Conservation (phyloP, 2,329 filamentous ascomycete species). For the Scolecobasidium constrictum region DNA sequence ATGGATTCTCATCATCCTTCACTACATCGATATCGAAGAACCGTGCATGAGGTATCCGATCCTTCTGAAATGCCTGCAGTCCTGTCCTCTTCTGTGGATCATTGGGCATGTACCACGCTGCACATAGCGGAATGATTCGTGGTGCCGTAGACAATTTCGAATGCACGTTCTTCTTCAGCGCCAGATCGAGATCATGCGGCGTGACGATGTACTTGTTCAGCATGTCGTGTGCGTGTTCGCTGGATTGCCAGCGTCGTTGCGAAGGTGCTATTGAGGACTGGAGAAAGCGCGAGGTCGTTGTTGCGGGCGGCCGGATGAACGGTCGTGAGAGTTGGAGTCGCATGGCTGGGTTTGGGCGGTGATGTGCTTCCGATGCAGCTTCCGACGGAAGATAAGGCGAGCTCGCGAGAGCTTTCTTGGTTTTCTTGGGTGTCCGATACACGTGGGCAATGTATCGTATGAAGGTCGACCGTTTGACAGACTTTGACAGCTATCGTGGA, state of each 20-base stretch:
- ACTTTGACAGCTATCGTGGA: too few relatives aligned
- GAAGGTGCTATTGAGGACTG: not conserved
- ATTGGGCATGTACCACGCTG: constrained; percentile 93
- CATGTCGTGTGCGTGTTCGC: constrained; percentile 16
- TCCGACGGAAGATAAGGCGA: too few relatives aligned
- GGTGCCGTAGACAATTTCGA: constrained; percentile 72
- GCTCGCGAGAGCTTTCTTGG: too few relatives aligned
- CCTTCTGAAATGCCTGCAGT: constrained; percentile 66
- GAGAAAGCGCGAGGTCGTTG: not conserved
- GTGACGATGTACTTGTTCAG: constrained; percentile 81
- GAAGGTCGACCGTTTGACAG: too few relatives aligned
- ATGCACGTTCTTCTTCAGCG: constrained; percentile 70
- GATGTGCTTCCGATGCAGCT: too few relatives aligned
- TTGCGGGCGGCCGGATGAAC: constrained; percentile 7
- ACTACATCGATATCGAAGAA: constrained; percentile 96
- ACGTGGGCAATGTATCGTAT: too few relatives aligned
- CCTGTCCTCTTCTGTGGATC: constrained; percentile 65
- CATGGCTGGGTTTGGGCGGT: too few relatives aligned
- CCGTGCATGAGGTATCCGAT: constrained; percentile 76
- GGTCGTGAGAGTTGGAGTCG: constrained; percentile 3
- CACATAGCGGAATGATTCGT: constrained; percentile 79
- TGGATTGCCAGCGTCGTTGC: not conserved
- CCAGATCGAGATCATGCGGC: constrained; percentile 69
- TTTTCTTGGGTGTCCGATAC: too few relatives aligned
- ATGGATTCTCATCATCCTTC: constrained; percentile 77